phyloP scores from a whole-genome alignment of 306 rosid species.

The Lupinus albus region DNA sequence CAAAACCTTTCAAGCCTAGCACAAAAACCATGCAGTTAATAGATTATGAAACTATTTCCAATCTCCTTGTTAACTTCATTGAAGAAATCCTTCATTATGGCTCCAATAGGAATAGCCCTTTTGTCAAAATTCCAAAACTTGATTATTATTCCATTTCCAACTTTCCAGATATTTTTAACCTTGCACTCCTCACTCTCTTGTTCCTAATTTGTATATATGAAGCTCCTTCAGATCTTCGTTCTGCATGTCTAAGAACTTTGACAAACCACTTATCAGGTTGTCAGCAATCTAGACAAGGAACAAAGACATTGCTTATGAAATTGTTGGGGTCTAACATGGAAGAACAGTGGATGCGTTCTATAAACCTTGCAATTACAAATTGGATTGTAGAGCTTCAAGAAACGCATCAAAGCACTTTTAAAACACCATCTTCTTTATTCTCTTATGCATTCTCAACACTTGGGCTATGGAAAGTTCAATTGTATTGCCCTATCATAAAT shows the following conservation, averaged over 20 bases:
- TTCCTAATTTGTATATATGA: slow-evolving; percentile 85
- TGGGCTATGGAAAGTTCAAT: slow-evolving; percentile 85
- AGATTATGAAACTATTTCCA: slow-evolving; percentile 52
- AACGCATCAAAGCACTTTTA: slow-evolving; percentile 32
- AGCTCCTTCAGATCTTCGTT: slow-evolving; percentile 68
- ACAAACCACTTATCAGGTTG: slow-evolving; percentile 52
- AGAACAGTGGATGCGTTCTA: slow-evolving; percentile 90
- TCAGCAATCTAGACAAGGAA: slow-evolving; percentile 53
- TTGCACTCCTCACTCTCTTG: slow-evolving; percentile 61
- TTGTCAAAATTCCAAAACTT: slow-evolving; percentile 55
- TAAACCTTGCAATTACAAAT: slow-evolving; percentile 85
- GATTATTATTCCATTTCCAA: slow-evolving; percentile 42
- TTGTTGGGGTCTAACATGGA: slow-evolving; percentile 78
- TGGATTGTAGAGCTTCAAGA: slow-evolving; percentile 71
- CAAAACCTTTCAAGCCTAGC: slow-evolving; percentile 61
- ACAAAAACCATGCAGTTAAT: slow-evolving; percentile 38
- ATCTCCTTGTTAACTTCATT: slow-evolving; percentile 62
- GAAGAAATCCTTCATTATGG: slow-evolving; percentile 79
- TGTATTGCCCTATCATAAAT: slow-evolving; percentile 81
- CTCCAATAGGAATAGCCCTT: slow-evolving; percentile 52
- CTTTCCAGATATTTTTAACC: slow-evolving; percentile 63
- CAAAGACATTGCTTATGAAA: slow-evolving; percentile 67
- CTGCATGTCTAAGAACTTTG: slow-evolving; percentile 51
- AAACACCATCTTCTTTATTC: slow-evolving; percentile 74
- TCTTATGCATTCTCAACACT: slow-evolving; percentile 65